A percentile compares a stretch with the other conserved stretches of the same genome.
These are phyloP conservation scores for Salix purpurea DNA, from an alignment of 345 rosid species.

Conservation along the genomic window DNA sequence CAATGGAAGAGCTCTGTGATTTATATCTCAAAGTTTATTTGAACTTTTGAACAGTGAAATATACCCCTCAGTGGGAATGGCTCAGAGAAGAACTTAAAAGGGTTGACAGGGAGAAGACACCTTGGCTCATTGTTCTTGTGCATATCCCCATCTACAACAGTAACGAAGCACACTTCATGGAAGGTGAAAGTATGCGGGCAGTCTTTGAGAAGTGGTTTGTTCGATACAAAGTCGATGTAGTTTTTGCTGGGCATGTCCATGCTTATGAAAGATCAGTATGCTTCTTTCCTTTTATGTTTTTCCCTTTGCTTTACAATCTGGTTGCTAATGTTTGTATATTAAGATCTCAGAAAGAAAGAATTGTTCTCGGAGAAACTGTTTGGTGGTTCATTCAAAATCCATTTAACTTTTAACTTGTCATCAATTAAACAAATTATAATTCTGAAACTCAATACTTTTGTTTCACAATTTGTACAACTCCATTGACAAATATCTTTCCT, in stretches of 20 bases:
- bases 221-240: conserved; percentile 58
- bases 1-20: background rate
- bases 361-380: background rate
- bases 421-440: background rate
- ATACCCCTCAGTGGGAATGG: conserved; percentile 89
- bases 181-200: conserved; percentile 88
- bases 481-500: background rate
- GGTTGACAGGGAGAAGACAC: conserved; percentile 89
- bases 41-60: conserved; percentile 57
- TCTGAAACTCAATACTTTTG: background rate
- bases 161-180: conserved; percentile 88
- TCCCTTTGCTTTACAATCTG: background rate
- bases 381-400: background rate
- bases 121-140: conserved; percentile 96
- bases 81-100: conserved; percentile 57
- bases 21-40: background rate
- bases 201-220: conserved; percentile 79
- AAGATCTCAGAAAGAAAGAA: background rate
- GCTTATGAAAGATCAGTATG: conserved; percentile 99
- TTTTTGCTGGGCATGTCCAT: conserved; percentile 97
- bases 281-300: conserved; percentile 7
- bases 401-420: background rate
- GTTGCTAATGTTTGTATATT: background rate
- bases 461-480: background rate
- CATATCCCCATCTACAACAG: conserved; percentile 80